A percentile compares a stretch with the other conserved stretches of the same genome.
Evolutionary conservation across 164 flowering plant genomes (phyloP).

Genomic region (Stephania japonica): DNA sequence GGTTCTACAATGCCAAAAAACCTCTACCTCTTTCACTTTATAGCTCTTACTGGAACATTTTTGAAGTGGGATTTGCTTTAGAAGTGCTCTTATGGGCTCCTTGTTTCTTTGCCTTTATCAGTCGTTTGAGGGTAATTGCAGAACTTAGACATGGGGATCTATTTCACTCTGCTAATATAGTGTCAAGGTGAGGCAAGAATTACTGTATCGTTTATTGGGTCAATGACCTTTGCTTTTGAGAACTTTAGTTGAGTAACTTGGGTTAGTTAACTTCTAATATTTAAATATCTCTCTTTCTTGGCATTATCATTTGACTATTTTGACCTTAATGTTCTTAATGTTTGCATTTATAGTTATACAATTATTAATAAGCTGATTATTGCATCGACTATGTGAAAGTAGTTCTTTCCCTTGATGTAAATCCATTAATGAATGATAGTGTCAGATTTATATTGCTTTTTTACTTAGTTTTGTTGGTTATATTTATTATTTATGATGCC

Average conservation of each 20-base stretch:
- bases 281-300: neutral
- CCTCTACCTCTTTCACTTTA: neutral
- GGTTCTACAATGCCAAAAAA: constrained; percentile 32
- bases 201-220: neutral
- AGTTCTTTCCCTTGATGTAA: neutral
- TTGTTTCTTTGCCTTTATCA: constrained; percentile 25
- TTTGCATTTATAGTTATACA: neutral
- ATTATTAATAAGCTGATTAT: neutral
- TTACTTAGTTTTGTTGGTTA: neutral
- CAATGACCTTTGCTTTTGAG: neutral
- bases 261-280: neutral
- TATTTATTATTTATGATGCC: neutral
- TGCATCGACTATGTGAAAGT: neutral
- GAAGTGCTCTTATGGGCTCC: neutral
- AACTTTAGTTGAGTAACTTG: neutral
- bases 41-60: neutral
- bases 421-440: neutral
- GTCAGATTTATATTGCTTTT: neutral
- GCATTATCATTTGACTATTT: neutral
- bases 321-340: neutral
- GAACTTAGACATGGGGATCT: constrained; percentile 89
- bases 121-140: constrained; percentile 90
- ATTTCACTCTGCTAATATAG: constrained; percentile 87
- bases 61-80: neutral
- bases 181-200: constrained; percentile 66